Base-by-base conservation (phyloP, 2,329 filamentous ascomycete species). In the Aspergillus quadrilineatus region DNA sequence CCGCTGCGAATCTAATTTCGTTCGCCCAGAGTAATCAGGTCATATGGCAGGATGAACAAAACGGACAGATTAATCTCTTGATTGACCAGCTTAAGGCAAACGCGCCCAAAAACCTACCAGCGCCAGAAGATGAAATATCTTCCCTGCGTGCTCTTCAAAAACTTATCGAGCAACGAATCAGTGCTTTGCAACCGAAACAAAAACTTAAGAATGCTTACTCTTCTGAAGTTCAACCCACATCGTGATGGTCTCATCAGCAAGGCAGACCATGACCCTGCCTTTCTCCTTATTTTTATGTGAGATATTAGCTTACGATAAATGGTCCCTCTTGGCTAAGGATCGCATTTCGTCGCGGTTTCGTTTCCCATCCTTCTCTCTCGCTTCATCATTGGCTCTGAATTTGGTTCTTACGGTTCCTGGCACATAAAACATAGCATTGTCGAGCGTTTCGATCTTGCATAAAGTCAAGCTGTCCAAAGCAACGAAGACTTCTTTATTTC, bases 61-160 rank as follows among this genome's bases (percentile, higher is more conserved):
- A 62, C 10, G 60, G 59, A 50, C 64, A 62, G 43, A 64, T 69
- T 39, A 59, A 51, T 46, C 63, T 67, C n/a, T 60, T 73, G 32
- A 66, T 73, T 36, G 67, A 71, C 47, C 64, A 69, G 39, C 58
- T 73, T n/a, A 63, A 66, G 54, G 65, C 68, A 5, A 60, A 62
- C 30, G 63, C 63, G 14, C 65, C 69, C 10, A 60, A 64, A 9
- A 58, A 61, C 44, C 51, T 68, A n/a, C 65, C 67, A 29, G 57
- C 61, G 36, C 61, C 65, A 28, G 59, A 65, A 30, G 67, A 59
- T 32, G 71, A 73, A 55, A 58, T 71, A 37, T 64, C 67, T 6
- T 65, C 69, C 22, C 65, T 73, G 37, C 65, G 62, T 17, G 60
- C 65, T 34, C 57, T 73, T 45, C 67, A 71, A 50, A 65, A 65